These are phyloP conservation scores for Pyrus betulifolia DNA, from an alignment of 306 rosid species.

Conservation along the genomic window DNA sequence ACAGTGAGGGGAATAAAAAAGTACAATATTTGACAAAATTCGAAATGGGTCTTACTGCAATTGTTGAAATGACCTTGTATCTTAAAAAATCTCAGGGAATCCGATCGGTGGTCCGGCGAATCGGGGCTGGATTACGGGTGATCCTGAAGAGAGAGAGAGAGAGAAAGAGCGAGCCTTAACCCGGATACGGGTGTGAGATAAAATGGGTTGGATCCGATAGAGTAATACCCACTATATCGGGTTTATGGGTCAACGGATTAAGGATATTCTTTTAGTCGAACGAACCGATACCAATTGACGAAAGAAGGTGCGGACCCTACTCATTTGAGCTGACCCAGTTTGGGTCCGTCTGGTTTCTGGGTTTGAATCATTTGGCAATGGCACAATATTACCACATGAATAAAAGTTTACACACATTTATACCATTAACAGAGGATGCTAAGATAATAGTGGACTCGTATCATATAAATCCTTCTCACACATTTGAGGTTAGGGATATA, in stretches of 20 bases:
- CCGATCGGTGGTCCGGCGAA: conserved; percentile 43
- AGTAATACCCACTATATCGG: neutral
- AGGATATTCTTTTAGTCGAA: neutral
- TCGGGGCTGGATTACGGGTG: conserved; percentile 33
- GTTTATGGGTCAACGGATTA: conserved; percentile 1
- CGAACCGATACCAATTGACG: neutral
- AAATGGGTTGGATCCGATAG: conserved; percentile 31
- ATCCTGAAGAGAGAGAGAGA: neutral
- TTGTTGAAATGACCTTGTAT: neutral
- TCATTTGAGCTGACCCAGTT: neutral
- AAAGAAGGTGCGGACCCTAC: neutral
- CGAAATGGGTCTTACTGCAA: conserved; percentile 19
- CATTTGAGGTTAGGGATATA: too few species aligned
- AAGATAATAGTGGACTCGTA: rapidly evolving
- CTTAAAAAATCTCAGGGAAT: neutral
- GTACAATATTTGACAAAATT: neutral
- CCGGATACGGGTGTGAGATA: too few species aligned
- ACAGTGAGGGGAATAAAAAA: neutral
- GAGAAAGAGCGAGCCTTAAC: too few species aligned
- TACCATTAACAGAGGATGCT: too few species aligned
- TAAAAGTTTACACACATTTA: too few species aligned
- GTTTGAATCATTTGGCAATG: too few species aligned
- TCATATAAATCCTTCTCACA: too few species aligned
- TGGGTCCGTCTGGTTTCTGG: neutral
- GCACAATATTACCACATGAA: too few species aligned